Evolutionary conservation across 345 rosid genomes (phyloP).

Genomic region (Dovyalis caffra): DNA sequence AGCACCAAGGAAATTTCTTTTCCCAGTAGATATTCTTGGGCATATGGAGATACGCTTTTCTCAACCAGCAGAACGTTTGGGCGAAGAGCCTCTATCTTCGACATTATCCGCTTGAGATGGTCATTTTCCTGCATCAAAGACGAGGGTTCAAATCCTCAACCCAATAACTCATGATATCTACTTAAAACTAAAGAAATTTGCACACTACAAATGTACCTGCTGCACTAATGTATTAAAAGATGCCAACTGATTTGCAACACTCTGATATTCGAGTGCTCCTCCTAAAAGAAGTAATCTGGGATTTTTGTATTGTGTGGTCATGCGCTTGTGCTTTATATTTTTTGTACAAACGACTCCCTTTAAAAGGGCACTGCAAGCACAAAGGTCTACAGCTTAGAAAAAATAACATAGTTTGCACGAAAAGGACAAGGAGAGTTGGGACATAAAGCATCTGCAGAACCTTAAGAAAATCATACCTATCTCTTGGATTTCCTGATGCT

Average conservation of each 20-base stretch:
- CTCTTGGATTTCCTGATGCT: conserved; percentile 77
- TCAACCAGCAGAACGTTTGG: conserved; percentile 95
- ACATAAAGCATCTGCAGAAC: conserved; percentile 3
- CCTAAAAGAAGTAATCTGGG: conserved; percentile 85
- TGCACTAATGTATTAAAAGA: conserved; percentile 81
- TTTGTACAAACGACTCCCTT: conserved; percentile 95
- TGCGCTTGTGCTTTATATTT: conserved; percentile 97
- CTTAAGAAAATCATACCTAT: conserved; percentile 53
- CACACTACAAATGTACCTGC: conserved; percentile 52
- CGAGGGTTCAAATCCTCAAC: conserved; percentile 9
- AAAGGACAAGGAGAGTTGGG: background rate
- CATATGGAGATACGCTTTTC: conserved; percentile 86
- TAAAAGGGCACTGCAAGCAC: conserved; percentile 60
- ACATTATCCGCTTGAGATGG: conserved; percentile 76
- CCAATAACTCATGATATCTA: conserved; percentile 4
- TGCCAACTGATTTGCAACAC: conserved; percentile 75
- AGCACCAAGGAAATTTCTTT: conserved; percentile 92
- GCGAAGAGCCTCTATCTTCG: conserved; percentile 82
- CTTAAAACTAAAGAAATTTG: background rate
- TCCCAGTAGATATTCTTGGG: conserved; percentile 73
- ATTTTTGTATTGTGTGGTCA: conserved; percentile 93
- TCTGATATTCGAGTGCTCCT: conserved; percentile 92
- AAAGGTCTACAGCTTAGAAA: conserved; percentile 15
- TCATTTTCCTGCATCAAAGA: conserved; percentile 67
- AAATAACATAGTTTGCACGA: background rate